Conservation (phyloP, 768 basidiomycete genomes). For the Dendrothele bispora region DNA sequence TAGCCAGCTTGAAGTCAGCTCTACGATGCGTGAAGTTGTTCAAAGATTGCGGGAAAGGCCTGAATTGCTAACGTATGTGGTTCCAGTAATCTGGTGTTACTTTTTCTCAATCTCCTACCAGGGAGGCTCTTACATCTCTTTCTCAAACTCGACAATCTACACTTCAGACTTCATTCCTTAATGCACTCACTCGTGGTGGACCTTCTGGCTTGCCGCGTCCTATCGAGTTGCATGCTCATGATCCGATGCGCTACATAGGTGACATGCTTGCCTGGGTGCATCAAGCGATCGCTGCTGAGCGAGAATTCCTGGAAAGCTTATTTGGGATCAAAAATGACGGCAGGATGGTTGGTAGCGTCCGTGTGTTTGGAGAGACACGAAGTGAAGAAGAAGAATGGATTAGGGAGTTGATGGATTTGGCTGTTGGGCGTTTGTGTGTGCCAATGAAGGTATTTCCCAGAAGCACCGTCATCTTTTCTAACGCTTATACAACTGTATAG, state of each 20-base stretch:
- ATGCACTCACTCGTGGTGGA: constrained; percentile 86
- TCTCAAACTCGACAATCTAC: constrained; percentile 82
- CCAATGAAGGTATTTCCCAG: constrained; percentile 72
- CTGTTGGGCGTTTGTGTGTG: constrained; percentile 79
- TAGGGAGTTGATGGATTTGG: constrained; percentile 74
- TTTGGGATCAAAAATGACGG: constrained; percentile 69
- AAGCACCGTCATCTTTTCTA: neutral
- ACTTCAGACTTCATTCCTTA: constrained; percentile 78
- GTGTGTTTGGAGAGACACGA: constrained; percentile 45
- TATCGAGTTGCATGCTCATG: constrained; percentile 97
- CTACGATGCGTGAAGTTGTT: constrained; percentile 70
- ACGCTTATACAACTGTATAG: constrained; percentile 33
- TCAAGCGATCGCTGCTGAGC: constrained; percentile 92
- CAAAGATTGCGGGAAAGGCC: constrained; percentile 73
- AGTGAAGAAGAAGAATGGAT: constrained; percentile 80
- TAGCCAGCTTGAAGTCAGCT: constrained; percentile 65
- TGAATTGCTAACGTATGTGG: constrained; percentile 69
- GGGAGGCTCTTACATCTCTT: constrained; percentile 73
- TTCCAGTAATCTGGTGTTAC: neutral
- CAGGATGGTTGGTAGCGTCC: constrained; percentile 76
- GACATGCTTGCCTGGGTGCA: constrained; percentile 99
- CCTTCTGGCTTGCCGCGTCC: constrained; percentile 84
- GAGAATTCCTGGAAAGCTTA: constrained; percentile 87
- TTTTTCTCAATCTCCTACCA: constrained; percentile 12
- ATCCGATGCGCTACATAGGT: constrained; percentile 93